Percentiles rank a stretch among this genome's conserved stretches.
These are phyloP conservation scores for Fusarium domesticum DNA, from an alignment of 2,329 filamentous ascomycete genomes.

Conservation along the genomic window DNA sequence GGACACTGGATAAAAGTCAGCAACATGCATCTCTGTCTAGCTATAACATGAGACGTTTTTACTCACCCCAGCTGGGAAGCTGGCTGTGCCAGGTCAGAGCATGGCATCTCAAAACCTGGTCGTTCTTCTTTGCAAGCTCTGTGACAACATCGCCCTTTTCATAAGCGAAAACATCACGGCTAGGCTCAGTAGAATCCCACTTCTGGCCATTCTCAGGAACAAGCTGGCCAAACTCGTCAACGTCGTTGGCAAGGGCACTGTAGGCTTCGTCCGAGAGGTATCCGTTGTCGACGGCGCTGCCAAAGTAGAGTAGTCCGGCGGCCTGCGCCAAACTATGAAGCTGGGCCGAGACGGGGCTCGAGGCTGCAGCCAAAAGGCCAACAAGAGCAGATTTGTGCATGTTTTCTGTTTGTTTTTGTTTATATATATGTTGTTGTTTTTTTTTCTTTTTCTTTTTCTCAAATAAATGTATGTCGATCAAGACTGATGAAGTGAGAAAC, in stretches of 20 bases:
- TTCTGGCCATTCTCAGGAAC: constrained; percentile 63
- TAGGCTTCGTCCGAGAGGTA: constrained; percentile 55
- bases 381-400: constrained; percentile 25
- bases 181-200: constrained; percentile 62
- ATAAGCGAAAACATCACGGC: constrained; percentile 55
- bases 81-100: constrained; percentile 50
- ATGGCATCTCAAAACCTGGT: constrained; percentile 60
- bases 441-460: no score
- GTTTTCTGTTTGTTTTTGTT: no score
- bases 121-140: constrained; percentile 45
- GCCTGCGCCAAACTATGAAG: constrained; percentile 54
- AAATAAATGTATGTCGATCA: no score
- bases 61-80: constrained; percentile 30
- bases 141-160: constrained; percentile 53
- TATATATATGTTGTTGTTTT: no score
- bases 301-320: constrained; percentile 60
- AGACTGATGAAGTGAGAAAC: no score
- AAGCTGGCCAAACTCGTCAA: constrained; percentile 60
- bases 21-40: not conserved
- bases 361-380: constrained; percentile 23
- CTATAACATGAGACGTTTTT: not conserved
- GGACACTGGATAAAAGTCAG: constrained; percentile 17
- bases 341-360: constrained; percentile 29
- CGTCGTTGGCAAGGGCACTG: constrained; percentile 51
- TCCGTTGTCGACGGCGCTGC: constrained; percentile 60